Evolutionary conservation across 2,329 filamentous ascomycete species (phyloP), one percentile per base, ranked within the genome.

Genomic region (Trichoderma afroharzianum): DNA sequence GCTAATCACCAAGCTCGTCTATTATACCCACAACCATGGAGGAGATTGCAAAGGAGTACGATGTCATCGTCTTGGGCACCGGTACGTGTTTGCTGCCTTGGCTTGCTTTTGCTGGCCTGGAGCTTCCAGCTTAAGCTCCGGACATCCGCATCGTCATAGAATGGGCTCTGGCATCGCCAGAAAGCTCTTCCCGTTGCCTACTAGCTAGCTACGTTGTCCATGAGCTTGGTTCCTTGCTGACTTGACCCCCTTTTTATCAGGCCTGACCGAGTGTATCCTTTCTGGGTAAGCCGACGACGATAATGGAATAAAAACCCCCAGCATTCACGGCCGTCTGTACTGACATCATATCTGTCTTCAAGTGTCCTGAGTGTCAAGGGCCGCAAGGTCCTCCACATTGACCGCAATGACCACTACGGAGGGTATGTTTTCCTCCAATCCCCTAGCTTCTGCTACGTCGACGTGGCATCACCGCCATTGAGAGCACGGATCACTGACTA

Each of bases 361-460:
- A 81, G 95, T 84, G 95, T 99, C 74, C 86, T 98, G 81, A 97
- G 94, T 86, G 95, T 98, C 79, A 98, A 98, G 88, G 95, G 95
- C 83, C 95, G 97, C 88, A 98, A 98, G 87, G 96, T 99, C 80
- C 89, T 99, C 76, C 96, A 99, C 86, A 97, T 99, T 82, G 96
- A 98, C 85, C 92, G 95, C 81, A 98, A 98, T 82, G 94, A 97
- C 82, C 95, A 98, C 87, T 98, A 98, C 81, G 96, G 96, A 88
- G 96, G 94, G 95, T 97, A 86, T 79, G 92, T 87, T 73, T 69
- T 8, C n/a, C n/a, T 8, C 30, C 26, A 1, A 6, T 39, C 53
- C 36, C 66, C 15, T 15, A 28, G 36, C 15, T 36, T 12, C 14
- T 36, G 36, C 18, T 53, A 36, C 53, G 57, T 36, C 39, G 66